Base-by-base conservation (phyloP, 345 rosid species). In the Balakata baccata region DNA sequence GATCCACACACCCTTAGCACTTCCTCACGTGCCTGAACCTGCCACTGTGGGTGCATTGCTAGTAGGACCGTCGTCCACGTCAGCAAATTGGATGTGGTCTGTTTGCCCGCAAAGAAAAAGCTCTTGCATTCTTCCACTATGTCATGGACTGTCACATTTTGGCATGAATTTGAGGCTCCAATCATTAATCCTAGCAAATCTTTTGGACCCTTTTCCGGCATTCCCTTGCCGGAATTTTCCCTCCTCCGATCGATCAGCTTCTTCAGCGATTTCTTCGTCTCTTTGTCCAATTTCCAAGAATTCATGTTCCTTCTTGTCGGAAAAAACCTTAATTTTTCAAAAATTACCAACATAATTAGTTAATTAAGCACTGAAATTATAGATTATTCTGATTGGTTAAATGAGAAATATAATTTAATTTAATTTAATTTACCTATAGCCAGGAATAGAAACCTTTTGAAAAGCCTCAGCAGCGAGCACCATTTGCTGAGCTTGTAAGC, bases 21-120 rank as follows among this genome's bases (percentile, higher is more conserved):
- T 75, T 92, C 97, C 62, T 89, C 86, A 80, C 96, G 88, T 53
- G 93, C 97, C 49, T 66, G 74, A 52, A 68, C 81, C 81, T 92
- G 97, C 96, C 97, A 90, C 1, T 83, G 6, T 16, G 79, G 80
- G 72, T 90, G 86, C 77, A 81, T 74, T 13, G 89, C 81, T 8
- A 92, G 75, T 70, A 86, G 72, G 64, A 92, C 79, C 77, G 87
- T 76, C 0, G 92, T 87, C 97, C 97, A 92, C 58, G 85, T 83
- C 11, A 90, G 88, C 68, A 89, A 71, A 34, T 76, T 79, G 7
- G 97, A 81, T 0, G 96, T 89, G 75, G 93, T 92, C 77, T 90
- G 92, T 68, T 88, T 86, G 12, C 93, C 96, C 7, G 92, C 92
- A 6, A 90, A 70, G 79, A 90, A 85, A 72, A 92, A 88, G 62